These are phyloP conservation scores for Metschnikowia anglica DNA, from an alignment of 805 yeast genomes.

Conservation along the genomic window DNA sequence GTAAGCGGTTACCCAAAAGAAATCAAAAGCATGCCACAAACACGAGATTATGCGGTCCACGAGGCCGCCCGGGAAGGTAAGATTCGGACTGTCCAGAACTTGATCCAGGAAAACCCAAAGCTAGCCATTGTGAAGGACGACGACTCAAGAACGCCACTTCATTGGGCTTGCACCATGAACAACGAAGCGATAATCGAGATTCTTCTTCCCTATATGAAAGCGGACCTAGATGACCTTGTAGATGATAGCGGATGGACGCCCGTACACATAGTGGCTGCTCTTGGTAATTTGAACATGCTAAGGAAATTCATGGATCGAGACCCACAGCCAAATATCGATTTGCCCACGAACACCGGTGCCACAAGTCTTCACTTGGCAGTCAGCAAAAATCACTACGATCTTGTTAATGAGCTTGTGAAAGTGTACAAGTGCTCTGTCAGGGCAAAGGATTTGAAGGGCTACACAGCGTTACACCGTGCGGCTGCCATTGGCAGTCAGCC, in stretches of 20 bases:
- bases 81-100: slow-evolving; percentile 46
- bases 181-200: slow-evolving; percentile 52
- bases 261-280: slow-evolving; percentile 75
- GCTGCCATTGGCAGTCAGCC: slow-evolving; percentile 69
- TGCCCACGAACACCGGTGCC: slow-evolving; percentile 55
- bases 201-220: slow-evolving; percentile 27
- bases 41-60: slow-evolving; percentile 37
- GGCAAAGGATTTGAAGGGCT: slow-evolving; percentile 63
- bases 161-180: slow-evolving; percentile 81
- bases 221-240: slow-evolving; percentile 63
- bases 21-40: slow-evolving; percentile 1
- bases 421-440: slow-evolving; percentile 60
- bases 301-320: slow-evolving; percentile 45
- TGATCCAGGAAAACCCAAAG: slow-evolving; percentile 51
- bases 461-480: slow-evolving; percentile 77
- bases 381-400: slow-evolving; percentile 58
- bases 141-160: slow-evolving; percentile 78
- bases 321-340: slow-evolving; percentile 60
- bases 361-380: slow-evolving; percentile 77
- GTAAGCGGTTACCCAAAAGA: too few relatives aligned
- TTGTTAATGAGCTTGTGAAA: slow-evolving; percentile 52
- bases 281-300: slow-evolving; percentile 60
- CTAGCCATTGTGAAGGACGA: slow-evolving; percentile 52
- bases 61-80: slow-evolving; percentile 69
- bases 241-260: slow-evolving; percentile 91